These are phyloP conservation scores for Neckera pumila DNA, from an alignment of 225 moss, liverwort and hornwort species.

Conservation along the genomic window DNA sequence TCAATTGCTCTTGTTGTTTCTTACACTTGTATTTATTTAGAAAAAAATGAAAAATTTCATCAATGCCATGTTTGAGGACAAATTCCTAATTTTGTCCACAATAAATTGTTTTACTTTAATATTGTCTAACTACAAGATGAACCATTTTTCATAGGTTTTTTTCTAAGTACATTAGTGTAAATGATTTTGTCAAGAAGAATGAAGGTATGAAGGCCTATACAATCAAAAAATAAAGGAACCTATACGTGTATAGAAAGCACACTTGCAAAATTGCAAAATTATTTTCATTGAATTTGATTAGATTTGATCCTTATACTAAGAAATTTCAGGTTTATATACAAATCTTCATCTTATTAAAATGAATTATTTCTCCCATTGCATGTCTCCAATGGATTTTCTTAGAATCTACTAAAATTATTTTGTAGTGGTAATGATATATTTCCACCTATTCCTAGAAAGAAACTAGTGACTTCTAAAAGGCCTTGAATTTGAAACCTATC, in stretches of 20 bases:
- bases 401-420: background rate
- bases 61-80: too few species aligned
- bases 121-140: background rate
- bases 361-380: background rate
- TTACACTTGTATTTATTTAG: too few species aligned
- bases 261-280: background rate
- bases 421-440: background rate
- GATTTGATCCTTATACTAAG: rapidly evolving
- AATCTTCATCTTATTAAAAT: background rate
- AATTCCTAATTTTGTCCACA: background rate
- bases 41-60: too few species aligned
- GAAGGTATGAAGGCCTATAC: background rate
- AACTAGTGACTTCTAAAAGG: background rate
- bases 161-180: background rate
- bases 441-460: background rate
- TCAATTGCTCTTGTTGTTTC: too few species aligned
- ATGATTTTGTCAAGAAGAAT: background rate
- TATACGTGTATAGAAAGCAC: too few species aligned
- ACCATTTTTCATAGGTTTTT: too few species aligned
- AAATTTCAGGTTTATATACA: background rate
- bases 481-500: background rate
- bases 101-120: background rate
- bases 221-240: background rate
- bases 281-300: background rate
- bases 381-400: rapidly evolving